Evolutionary conservation across 768 basidiomycete genomes (phyloP), one percentile per base, ranked within the genome.

Genomic region (Harrya chromipes): DNA sequence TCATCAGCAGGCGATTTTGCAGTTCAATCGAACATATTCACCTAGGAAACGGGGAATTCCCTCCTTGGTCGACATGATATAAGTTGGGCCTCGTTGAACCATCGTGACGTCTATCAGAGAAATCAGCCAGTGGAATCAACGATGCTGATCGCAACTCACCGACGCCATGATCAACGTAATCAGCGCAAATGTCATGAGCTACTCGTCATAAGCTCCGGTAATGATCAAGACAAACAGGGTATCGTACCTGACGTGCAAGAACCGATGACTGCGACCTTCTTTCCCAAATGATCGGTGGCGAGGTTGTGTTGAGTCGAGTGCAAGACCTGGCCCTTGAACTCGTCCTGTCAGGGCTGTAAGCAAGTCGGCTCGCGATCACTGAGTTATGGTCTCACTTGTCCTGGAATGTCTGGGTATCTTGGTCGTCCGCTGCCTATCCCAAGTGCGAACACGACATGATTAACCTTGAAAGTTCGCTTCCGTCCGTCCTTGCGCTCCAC

Each of bases 201-300:
- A 38, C 16, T 27, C 21, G 38, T n/a, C 12, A n/a, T 57, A 19
- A 61, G 54, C 21, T 13, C 9, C 2, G 3, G 17, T 1, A 14
- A 24, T 27, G 17, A 29, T n/a, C 6, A 40, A 9, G 7, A 16
- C 1, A 29, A 12, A 21, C 3, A 47, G 71, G 68, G 69, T 12
- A 70, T 40, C 52, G 20, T 50, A 75, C 78, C 75, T 2, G 80
- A 84, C 11, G 83, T 85, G 45, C 81, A 81, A 13, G 85, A 74
- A 2, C 87, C 87, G 4, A 89, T 68, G 2, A 90, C 80, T 4
- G 83, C 72, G 0, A 87, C 84, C 59, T 83, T 89, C 69, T 88
- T 88, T 13, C 84, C 87, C 1, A 61, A 39, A 55, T 82, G 82
- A 35, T 81, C 80, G 11, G 70, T 65, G 0, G 83, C 82, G n/a